These are phyloP conservation scores for Coprinopsis marcescibilis DNA, from an alignment of 768 basidiomycete species.

Conservation along the genomic window DNA sequence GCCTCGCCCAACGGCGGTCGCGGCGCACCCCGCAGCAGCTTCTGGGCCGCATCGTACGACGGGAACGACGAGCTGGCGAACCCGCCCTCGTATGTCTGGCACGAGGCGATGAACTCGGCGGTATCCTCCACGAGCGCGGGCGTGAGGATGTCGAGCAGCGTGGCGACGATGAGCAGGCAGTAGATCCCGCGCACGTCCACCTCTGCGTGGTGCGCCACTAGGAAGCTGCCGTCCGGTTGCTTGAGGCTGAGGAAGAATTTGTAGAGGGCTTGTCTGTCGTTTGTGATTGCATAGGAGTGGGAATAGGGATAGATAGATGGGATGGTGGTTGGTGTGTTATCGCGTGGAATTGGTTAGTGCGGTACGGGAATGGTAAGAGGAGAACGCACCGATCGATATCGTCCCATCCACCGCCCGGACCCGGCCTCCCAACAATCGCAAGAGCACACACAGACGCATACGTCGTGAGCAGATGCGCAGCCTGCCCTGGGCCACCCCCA, in stretches of 20 bases:
- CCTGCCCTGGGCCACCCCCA: conserved; percentile 85
- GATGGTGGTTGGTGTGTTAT: too few relatives aligned
- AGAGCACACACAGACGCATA: conserved; percentile 85
- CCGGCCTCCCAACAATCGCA: conserved; percentile 74
- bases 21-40: conserved; percentile 33
- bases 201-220: conserved; percentile 82
- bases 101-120: conserved; percentile 75
- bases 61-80: conserved; percentile 79
- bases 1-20: conserved; percentile 89
- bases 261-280: conserved; percentile 72
- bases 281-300: neutral
- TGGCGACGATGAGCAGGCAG: conserved; percentile 80
- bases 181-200: conserved; percentile 97
- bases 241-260: conserved; percentile 89
- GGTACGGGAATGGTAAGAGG: neutral
- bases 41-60: conserved; percentile 37
- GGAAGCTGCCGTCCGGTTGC: conserved; percentile 88
- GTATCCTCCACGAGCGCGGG: conserved; percentile 79
- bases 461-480: conserved; percentile 82
- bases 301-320: neutral
- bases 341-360: neutral
- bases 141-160: conserved; percentile 80
- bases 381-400: conserved; percentile 66
- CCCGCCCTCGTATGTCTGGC: conserved; percentile 97
- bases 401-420: conserved; percentile 77